These are phyloP conservation scores for Monosporascus sp. DNA, from an alignment of 2,329 filamentous ascomycete genomes.

Conservation along the genomic window DNA sequence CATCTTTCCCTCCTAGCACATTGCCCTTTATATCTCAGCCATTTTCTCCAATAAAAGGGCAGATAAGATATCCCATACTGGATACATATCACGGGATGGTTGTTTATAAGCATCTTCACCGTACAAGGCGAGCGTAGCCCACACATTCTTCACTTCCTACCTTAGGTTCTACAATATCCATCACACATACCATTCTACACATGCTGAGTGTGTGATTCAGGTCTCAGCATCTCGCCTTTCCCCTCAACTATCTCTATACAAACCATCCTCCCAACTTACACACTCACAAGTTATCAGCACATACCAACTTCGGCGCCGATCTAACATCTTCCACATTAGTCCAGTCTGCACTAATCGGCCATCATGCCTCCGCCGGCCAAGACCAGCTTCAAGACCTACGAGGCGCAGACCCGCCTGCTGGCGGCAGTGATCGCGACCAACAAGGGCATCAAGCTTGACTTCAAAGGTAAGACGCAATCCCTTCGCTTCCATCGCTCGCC, in stretches of 20 bases:
- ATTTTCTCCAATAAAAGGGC: too few relatives aligned
- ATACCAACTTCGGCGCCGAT: background rate
- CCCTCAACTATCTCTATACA: background rate
- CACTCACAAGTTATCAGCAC: background rate
- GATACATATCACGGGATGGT: too few relatives aligned
- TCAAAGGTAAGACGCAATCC: conserved; percentile 46
- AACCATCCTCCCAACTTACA: background rate
- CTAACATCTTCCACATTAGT: conserved; percentile 2
- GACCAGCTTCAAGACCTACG: conserved; percentile 56
- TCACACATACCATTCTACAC: too few relatives aligned
- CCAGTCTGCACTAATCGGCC: conserved; percentile 1
- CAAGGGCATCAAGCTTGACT: conserved; percentile 51
- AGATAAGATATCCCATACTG: too few relatives aligned
- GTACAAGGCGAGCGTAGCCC: too few relatives aligned
- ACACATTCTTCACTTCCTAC: too few relatives aligned
- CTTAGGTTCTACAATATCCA: too few relatives aligned
- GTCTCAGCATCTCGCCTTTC: background rate
- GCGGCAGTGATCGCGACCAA: conserved; percentile 57
- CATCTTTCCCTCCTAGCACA: too few relatives aligned
- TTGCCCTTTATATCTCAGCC: too few relatives aligned
- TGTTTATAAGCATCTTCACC: too few relatives aligned
- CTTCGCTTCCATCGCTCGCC: background rate
- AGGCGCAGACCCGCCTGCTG: conserved; percentile 55
- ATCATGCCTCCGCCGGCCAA: conserved; percentile 39
- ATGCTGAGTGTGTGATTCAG: too few relatives aligned